phyloP scores from a whole-genome alignment of 257 asterid species.

The Nicotiana undulata region DNA sequence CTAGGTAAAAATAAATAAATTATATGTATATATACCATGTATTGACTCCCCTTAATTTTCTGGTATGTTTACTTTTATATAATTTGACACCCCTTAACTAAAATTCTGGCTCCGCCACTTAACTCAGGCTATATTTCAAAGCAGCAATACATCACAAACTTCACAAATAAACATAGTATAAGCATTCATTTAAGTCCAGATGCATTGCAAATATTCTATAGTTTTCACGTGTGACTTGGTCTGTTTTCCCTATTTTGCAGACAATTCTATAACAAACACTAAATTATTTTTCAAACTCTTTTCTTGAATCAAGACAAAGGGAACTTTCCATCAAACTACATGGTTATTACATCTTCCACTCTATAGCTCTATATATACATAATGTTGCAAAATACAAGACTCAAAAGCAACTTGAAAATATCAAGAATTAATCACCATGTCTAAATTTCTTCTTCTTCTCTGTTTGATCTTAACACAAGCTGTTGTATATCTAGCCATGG shows the following conservation, averaged over 20 bases:
- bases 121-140: too few relatives aligned
- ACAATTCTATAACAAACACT: slow-evolving; percentile 26
- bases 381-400: not conserved
- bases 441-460: not conserved
- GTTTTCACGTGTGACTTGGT: not conserved
- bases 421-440: slow-evolving; percentile 10
- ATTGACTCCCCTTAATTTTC: too few relatives aligned
- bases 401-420: not conserved
- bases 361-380: not conserved
- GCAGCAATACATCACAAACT: too few relatives aligned
- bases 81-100: too few relatives aligned
- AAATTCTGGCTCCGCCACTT: too few relatives aligned
- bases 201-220: not conserved
- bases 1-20: too few relatives aligned
- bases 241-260: not conserved
- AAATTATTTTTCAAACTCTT: slow-evolving; percentile 12
- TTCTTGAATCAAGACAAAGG: not conserved
- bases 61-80: too few relatives aligned
- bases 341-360: not conserved
- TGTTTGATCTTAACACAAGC: slow-evolving; percentile 13
- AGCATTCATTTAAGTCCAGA: not conserved
- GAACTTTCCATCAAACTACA: slow-evolving; percentile 21
- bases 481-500: slow-evolving; percentile 8
- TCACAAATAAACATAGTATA: not conserved
- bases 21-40: too few relatives aligned